Evolutionary conservation across 768 basidiomycete species (phyloP).

Genomic region (Xerocomellus intermedius): DNA sequence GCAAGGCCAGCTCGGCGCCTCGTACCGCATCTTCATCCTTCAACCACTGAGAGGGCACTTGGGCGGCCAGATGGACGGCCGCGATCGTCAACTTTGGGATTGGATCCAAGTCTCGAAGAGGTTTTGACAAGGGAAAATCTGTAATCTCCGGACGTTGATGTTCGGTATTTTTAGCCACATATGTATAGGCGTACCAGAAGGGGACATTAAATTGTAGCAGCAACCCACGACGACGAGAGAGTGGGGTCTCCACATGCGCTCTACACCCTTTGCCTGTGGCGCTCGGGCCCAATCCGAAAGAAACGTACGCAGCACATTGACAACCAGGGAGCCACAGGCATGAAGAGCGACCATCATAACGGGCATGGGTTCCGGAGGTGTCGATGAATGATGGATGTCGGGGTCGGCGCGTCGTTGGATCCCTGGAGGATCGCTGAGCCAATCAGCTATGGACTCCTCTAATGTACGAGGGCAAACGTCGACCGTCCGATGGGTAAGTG

Average conservation of each 20-base stretch:
- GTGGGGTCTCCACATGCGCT: conserved; percentile 46
- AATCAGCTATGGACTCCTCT: conserved; percentile 45
- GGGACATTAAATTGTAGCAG: conserved; percentile 71
- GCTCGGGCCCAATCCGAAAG: conserved; percentile 26
- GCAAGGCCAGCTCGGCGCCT: conserved; percentile 49
- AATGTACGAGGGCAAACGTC: conserved; percentile 52
- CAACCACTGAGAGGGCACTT: conserved; percentile 65
- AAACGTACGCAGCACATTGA: conserved; percentile 60
- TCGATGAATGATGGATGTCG: not conserved
- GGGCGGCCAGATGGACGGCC: conserved; percentile 65
- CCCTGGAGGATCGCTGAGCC: conserved; percentile 39
- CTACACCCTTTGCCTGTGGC: conserved; percentile 1
- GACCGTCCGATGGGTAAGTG: conserved; percentile 56
- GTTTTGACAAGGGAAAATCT: conserved; percentile 58
- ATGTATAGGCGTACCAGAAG: conserved; percentile 38
- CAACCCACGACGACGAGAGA: conserved; percentile 69
- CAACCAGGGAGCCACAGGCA: conserved; percentile 73
- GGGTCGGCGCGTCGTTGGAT: not conserved
- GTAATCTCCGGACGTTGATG: conserved; percentile 1
- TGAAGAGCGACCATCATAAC: conserved; percentile 69
- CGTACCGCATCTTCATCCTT: conserved; percentile 32
- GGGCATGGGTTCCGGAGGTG: conserved; percentile 30
- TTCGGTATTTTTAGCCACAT: not conserved
- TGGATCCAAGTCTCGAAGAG: conserved; percentile 18
- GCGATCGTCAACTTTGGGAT: conserved; percentile 35